A percentile compares a stretch with the other conserved stretches of the same genome.
Evolutionary conservation across 352 stramenopile genomes (phyloP).

Genomic region (Globisporangium cystogenes): DNA sequence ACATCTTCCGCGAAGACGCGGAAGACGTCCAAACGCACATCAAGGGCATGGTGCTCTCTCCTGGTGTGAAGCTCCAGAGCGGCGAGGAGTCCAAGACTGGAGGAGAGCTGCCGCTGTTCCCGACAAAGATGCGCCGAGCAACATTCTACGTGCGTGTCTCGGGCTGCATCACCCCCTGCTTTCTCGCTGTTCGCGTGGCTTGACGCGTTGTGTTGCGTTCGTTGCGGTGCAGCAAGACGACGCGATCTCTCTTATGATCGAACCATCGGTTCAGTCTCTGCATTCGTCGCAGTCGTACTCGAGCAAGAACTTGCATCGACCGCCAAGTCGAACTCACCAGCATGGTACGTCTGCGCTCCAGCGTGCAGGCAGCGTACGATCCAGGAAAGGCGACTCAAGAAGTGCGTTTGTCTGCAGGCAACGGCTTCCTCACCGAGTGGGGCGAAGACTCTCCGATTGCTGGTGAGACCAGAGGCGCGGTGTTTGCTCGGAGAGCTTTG

Average conservation of each 20-base stretch:
- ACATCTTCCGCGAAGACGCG: neutral
- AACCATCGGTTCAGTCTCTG: constrained; percentile 9
- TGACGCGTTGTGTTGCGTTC: neutral
- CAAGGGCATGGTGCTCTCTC: constrained; percentile 15
- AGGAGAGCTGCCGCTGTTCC: constrained; percentile 20
- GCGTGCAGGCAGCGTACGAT: neutral
- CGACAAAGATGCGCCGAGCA: constrained; percentile 22
- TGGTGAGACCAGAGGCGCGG: neutral
- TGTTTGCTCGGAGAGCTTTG: neutral
- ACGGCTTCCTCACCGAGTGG: neutral
- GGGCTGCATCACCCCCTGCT: neutral
- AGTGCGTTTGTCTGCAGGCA: neutral
- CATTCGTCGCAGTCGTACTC: constrained; percentile 3
- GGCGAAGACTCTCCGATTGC: neutral
- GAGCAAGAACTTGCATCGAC: constrained; percentile 3
- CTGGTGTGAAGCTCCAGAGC: constrained; percentile 23
- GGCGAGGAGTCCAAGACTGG: constrained; percentile 16
- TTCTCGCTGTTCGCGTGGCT: neutral
- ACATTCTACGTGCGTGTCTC: constrained; percentile 23
- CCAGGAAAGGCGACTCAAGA: no score
- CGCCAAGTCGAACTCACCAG: neutral
- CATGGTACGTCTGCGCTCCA: neutral
- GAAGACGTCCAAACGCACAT: constrained; percentile 6
- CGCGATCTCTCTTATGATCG: neutral
- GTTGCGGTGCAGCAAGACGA: constrained; percentile 8